Evolutionary conservation across 202 grass and related monocot genomes (phyloP).

Genomic region (Bolboschoenoplectus hybrid): DNA sequence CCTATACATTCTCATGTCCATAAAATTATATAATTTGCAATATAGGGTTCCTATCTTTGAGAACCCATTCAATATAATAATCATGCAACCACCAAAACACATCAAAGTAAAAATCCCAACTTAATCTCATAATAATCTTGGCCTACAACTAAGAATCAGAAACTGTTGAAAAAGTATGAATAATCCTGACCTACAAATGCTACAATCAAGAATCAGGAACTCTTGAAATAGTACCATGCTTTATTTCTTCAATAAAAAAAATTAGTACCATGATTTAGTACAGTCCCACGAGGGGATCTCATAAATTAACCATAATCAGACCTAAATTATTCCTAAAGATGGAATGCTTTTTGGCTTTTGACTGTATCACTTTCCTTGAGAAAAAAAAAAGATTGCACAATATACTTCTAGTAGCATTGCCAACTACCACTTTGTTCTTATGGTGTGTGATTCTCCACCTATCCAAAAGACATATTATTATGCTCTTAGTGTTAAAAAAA

Average conservation of each 20-base stretch:
- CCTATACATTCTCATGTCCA: too few species aligned
- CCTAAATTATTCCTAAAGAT: slow-evolving; percentile 10
- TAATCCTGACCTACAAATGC: not conserved
- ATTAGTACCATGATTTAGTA: not conserved
- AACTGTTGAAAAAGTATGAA: not conserved
- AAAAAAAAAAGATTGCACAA: not conserved
- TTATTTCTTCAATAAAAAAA: too few species aligned
- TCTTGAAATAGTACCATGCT: not conserved
- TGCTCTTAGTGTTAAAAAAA: not conserved
- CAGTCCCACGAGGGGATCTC: not conserved
- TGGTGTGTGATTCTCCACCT: not conserved
- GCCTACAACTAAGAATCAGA: not conserved
- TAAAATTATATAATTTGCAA: too few species aligned
- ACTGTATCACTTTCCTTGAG: not conserved
- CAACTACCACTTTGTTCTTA: not conserved
- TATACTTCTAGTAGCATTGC: not conserved
- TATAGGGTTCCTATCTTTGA: too few species aligned
- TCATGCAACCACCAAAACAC: too few species aligned
- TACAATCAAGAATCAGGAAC: slow-evolving; percentile 9
- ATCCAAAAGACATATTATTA: not conserved
- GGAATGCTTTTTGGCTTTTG: slow-evolving; percentile 11
- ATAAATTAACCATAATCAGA: not conserved
- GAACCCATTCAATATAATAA: too few species aligned
- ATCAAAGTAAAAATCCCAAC: too few species aligned
- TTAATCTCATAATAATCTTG: too few species aligned